Conservation (phyloP, 441 rosid genomes). For the Erysimum cheiri region DNA sequence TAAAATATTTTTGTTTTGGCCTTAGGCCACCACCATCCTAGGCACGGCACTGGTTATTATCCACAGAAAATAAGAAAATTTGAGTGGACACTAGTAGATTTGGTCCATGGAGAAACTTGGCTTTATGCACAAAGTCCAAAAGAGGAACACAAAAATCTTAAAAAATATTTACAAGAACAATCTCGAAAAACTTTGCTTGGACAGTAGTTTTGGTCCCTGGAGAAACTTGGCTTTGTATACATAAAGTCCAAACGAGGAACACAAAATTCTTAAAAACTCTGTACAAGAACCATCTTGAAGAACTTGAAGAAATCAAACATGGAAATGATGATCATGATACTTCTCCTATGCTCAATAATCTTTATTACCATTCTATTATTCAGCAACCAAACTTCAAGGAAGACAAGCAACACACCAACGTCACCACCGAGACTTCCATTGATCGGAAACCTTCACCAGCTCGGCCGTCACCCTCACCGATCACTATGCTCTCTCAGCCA, state of each 20-base stretch:
- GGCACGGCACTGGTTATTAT: too few species aligned
- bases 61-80: neutral
- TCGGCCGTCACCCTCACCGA: constrained; percentile 53
- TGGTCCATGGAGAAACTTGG: neutral
- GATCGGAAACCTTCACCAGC: constrained; percentile 57
- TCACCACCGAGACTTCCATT: constrained; percentile 55
- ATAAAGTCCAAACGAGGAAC: neutral
- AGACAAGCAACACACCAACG: constrained; percentile 5
- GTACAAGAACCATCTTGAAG: neutral
- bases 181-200: neutral
- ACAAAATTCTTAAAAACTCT: neutral
- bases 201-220: neutral
- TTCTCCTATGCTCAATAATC: constrained; percentile 10
- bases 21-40: too few species aligned
- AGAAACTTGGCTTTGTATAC: neutral
- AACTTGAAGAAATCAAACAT: neutral
- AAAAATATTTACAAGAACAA: neutral
- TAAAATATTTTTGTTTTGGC: too few species aligned
- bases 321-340: neutral
- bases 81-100: neutral
- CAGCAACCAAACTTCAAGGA: neutral
- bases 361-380: constrained; percentile 9
- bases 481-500: constrained; percentile 51
- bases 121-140: neutral
- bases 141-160: neutral